Evolutionary conservation across 352 stramenopile genomes (phyloP), one percentile per base, ranked within the genome.

Genomic region (Pythium guiyangense): DNA sequence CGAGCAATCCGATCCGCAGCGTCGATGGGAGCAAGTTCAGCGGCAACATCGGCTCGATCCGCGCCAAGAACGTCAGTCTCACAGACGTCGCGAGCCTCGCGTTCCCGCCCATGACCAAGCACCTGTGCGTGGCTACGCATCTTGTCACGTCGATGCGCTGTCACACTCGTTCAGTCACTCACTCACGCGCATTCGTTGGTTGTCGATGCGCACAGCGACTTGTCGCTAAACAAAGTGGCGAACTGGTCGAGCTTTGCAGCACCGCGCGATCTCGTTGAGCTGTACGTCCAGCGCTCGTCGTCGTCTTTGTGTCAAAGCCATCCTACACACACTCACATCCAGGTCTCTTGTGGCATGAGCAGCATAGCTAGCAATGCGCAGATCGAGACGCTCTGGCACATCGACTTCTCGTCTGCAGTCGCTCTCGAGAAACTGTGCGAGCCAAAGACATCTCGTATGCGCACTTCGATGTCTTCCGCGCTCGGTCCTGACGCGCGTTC

Each of bases 201-300:
- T 35, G 31, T 42, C 15, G 3, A 15, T 11, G 15, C 12, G 1
- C 37, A 43, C 35, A 63, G 57, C 17, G 57, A 63, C 20, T 27
- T 63, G 25, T 63, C 57, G 35, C n/a, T 4, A 11, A 59, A 59
- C 29, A 25, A 3, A 6, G 29, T 54, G 18, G 22, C 31, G 43
- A 63, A 50, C 51, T 63, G 57, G 57, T 54, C 57, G n/a, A 42
- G n/a, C 9, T 63, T 63, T 34, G 25, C 14, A 4, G 26, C 49
- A 1, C 44, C 57, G 2, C 10, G 2, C 25, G 17, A 29, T 0
- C 44, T 63, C 6, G 35, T 45, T 14, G 40, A 27, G 9, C 40
- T 63, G 57, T 63, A 20, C 35, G 3, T 44, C 18, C 6, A 40
- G 34, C n/a, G 0, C 3, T 22, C 9, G 29, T 3, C 15, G 17